Evolutionary conservation across 495 filamentous ascomycete species (phyloP), one percentile per base, ranked within the genome.

Genomic region (Podospora comata): DNA sequence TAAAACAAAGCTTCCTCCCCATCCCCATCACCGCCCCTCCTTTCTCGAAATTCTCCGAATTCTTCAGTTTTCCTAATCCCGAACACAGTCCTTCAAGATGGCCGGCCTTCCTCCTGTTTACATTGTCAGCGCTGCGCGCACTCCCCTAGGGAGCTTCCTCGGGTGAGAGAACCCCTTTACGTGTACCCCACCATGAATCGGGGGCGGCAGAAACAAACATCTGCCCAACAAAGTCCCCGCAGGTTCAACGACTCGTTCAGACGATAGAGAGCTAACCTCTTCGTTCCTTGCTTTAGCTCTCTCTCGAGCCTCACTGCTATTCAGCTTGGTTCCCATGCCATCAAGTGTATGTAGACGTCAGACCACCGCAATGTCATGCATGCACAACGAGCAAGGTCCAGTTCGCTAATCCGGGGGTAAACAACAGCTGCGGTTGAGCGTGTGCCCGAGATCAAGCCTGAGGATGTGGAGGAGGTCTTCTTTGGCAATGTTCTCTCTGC

Each of bases 401-500:
- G 30, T 65, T 65, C 39, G 70, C 73, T 74, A 64, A 68, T 67
- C 7, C 32, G 34, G 65, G 62, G 71, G 34, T 60, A 19, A 27
- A 56, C 64, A 70, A 68, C 61, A 94, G 92, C 92, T 78, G 94
- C 94, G 67, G 83, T 99, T 71, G 88, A 92, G 77, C 89, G 91
- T 71, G 92, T 91, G 44, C 90, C 94, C 67, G 88, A 89, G 70
- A 86, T 99, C 81, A 91, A 94, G 78, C 84, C 92, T 59, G 85
- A 90, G 67, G 95, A 95, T 77, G 92, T 99, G 26, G 87, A 98
- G 76, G 95, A 99, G 76, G 92, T 98, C 75, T 96, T 95, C 85
- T 95, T 97, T 74, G 95, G 95, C 75, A 99, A 99, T 85, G 95
- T 99, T 64, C 86, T 99, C 72, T 96, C 93, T 58, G 95, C 94